These are phyloP conservation scores for Boletus insuetus DNA, from an alignment of 768 basidiomycete genomes.

Conservation along the genomic window DNA sequence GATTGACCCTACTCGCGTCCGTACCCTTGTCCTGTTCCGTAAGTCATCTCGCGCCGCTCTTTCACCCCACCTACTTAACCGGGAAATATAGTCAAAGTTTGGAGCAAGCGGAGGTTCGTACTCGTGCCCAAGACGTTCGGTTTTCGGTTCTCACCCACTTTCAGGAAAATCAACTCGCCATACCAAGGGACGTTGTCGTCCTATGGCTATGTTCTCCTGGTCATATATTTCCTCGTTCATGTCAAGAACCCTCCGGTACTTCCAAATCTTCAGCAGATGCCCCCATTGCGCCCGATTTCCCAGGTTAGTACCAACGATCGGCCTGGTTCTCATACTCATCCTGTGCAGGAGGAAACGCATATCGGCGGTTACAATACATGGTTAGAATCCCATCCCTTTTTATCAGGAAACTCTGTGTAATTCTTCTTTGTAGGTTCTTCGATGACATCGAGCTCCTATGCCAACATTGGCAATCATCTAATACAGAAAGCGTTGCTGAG, in stretches of 20 bases:
- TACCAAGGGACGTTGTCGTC: slow-evolving; percentile 96
- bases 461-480: slow-evolving; percentile 92
- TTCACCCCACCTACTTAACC: slow-evolving; percentile 9
- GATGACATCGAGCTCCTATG: slow-evolving; percentile 93
- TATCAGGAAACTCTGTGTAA: slow-evolving; percentile 9
- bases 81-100: slow-evolving; percentile 81
- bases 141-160: neutral
- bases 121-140: neutral
- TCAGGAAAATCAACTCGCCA: slow-evolving; percentile 96
- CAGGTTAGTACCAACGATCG: slow-evolving; percentile 44
- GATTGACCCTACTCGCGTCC: slow-evolving; percentile 90
- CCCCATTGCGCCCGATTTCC: slow-evolving; percentile 83
- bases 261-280: slow-evolving; percentile 94
- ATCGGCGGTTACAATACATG: slow-evolving; percentile 81
- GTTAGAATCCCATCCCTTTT: slow-evolving; percentile 35
- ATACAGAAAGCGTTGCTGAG: slow-evolving; percentile 89
- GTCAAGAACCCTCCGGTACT: slow-evolving; percentile 97
- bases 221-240: slow-evolving; percentile 96
- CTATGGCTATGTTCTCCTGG: slow-evolving; percentile 96
- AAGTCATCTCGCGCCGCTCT: slow-evolving; percentile 41
- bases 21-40: slow-evolving; percentile 96
- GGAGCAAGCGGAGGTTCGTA: slow-evolving; percentile 87
- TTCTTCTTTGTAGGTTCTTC: slow-evolving; percentile 67
- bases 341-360: slow-evolving; percentile 69
- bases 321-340: slow-evolving; percentile 11